Evolutionary conservation across 805 yeast species (phyloP), one percentile per base, ranked within the genome.

Genomic region (Ogataea neopini): DNA sequence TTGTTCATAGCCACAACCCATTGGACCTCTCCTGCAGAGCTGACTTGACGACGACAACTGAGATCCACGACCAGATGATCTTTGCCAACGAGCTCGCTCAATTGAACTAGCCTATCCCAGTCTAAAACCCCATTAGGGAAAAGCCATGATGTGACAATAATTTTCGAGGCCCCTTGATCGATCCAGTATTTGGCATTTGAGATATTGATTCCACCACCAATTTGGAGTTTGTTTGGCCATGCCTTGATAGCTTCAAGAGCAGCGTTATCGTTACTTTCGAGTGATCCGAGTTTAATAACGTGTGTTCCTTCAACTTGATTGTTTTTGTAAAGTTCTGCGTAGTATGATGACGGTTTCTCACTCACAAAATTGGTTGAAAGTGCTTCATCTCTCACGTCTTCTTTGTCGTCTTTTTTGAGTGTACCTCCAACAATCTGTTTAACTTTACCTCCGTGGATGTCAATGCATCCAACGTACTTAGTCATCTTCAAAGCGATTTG

Each of bases 1-100:
- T 90, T 86, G 68, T 94, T 91, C 82, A 90, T 94, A 2, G 98
- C 97, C n/a, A 94, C 99, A 29, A 85, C 77, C 99, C 99, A 94
- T 38, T 72, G 65, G 1, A 40, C 19, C 14, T 51, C 61, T 1
- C 64, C 68, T 2, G 60, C 58, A 15, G 20, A 8, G 15, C 19
- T 6, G 30, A 39, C 22, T n/a, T 58, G 61, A 5, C 70, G 67
- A 50, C 96, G 77, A 65, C 98, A 92, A 63, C 96, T 88, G 59
- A 94, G 74, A 64, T 94, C 99, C 36, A 94, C 84, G 7, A 94
- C 91, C n/a, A 94, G 68, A 37, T 77, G 71, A 3, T 73, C 72
- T 44, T 75, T 79, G 0, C 96, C 96, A 15, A 92, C 84, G 17
- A 74, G 52, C 0, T 59, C 42, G 13, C 76, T 77, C 14, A 94